phyloP scores from a whole-genome alignment of 2,329 filamentous ascomycete genomes.

The Fusarium albosuccineum region DNA sequence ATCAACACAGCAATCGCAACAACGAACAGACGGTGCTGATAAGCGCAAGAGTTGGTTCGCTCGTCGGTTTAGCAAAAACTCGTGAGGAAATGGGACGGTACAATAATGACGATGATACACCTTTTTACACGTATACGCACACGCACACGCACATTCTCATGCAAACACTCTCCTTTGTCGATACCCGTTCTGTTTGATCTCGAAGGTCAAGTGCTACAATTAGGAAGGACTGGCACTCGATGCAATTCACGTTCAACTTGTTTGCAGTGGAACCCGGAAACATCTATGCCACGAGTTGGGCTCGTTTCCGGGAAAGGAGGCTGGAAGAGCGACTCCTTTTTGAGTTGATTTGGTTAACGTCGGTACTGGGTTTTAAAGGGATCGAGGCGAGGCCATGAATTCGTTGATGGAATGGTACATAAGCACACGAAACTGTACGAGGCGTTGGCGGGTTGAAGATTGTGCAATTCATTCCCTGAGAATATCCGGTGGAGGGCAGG shows the following conservation, averaged over 20 bases:
- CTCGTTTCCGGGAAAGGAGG: slow-evolving; percentile 5
- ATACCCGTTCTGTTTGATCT: slow-evolving; percentile 44
- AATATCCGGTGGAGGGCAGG: slow-evolving; percentile 23
- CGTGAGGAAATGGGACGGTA: slow-evolving; percentile 26
- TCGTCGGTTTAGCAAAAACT: slow-evolving; percentile 79
- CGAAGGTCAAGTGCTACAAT: slow-evolving; percentile 11
- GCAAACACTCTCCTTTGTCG: slow-evolving; percentile 44
- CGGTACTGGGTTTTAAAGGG: slow-evolving; percentile 18
- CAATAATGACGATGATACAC: slow-evolving; percentile 18
- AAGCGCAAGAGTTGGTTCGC: slow-evolving; percentile 95
- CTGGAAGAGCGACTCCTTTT: slow-evolving; percentile 19
- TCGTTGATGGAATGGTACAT: slow-evolving; percentile 42
- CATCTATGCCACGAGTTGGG: slow-evolving; percentile 22
- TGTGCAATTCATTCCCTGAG: slow-evolving; percentile 30
- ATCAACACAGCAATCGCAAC: slow-evolving; percentile 44
- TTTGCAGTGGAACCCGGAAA: slow-evolving; percentile 17
- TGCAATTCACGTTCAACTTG: slow-evolving; percentile 10
- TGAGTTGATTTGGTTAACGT: slow-evolving; percentile 30
- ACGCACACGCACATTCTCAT: slow-evolving; percentile 28
- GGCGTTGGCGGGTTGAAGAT: slow-evolving; percentile 44
- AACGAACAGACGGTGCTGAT: slow-evolving; percentile 57
- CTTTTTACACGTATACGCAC: slow-evolving; percentile 3
- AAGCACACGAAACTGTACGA: slow-evolving; percentile 45
- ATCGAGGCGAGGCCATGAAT: slow-evolving; percentile 45
- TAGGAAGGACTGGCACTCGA: slow-evolving; percentile 4